Base-by-base conservation (phyloP, 2,329 filamentous ascomycete genomes). In the Pseudonectria foliicola region DNA sequence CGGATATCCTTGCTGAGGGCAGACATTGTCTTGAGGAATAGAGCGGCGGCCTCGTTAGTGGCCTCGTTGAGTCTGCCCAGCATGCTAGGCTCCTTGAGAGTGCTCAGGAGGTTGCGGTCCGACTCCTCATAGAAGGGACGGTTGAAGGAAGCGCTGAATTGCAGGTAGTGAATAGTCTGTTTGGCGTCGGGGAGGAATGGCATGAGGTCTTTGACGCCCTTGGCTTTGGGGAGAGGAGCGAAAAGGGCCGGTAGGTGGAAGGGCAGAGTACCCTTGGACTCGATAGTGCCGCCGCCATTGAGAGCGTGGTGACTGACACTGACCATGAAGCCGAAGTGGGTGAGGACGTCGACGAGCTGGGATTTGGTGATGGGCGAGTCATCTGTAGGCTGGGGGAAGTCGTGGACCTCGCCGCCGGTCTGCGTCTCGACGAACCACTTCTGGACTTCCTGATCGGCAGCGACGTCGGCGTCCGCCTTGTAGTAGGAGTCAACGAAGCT, bases 401-500 rank as follows among this genome's bases (percentile, higher is more conserved):
- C 63, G 21, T 62, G 46, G 1, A 56, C 57, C 35, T 55, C 32
- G 0, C 65, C 66, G 1, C 44, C 38, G 2, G 49, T 52, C 31
- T 51, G 58, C 15, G 61, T 62, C 52, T 71, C 67, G 2, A 33
- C 29, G 18, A 66, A 54, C 67, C 67, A 71, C n/a, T 53, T 53
- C 35, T 64, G 59, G 1, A 71, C 46, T 38, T 71, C 68, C 1
- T 29, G 14, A 42, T 72, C 68, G 4, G 37, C 33, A 2, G 35
- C 33, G 8, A 71, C 41, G 6, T 48, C 50, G 2, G 34, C 31
- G 30, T 62, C 52, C 18, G 43, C 45, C 3, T 38, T 4, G 49
- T 72, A 72, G 50, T 67, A 70, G 0, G 66, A 61, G 26, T 62
- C 46, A n/a, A 70, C 54, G 37, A 68, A 66, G 3, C 55, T 36